Evolutionary conservation across 2,329 filamentous ascomycete genomes (phyloP).

Genomic region (Magnaporthiopsis rhizophila): DNA sequence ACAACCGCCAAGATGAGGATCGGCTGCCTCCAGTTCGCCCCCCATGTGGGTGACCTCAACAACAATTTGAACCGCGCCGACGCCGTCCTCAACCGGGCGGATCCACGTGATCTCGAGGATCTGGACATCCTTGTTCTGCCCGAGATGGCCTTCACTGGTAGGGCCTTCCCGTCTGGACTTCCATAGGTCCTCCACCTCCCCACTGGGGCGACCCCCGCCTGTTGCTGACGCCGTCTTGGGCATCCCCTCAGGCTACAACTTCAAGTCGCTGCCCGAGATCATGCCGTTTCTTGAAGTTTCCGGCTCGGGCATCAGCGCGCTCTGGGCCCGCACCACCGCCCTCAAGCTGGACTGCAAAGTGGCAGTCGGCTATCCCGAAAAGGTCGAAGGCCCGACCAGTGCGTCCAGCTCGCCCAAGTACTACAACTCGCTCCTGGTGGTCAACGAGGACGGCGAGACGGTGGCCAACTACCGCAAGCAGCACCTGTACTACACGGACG

Average conservation of each 20-base stretch:
- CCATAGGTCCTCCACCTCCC: neutral
- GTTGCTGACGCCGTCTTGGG: neutral
- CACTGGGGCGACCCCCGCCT: neutral
- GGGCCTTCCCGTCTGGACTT: constrained; percentile 13
- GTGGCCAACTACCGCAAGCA: constrained; percentile 54
- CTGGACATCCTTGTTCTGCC: constrained; percentile 67
- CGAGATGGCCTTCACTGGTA: constrained; percentile 69
- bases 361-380: constrained; percentile 67
- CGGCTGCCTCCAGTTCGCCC: constrained; percentile 60
- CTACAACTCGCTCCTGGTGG: constrained; percentile 47
- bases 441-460: constrained; percentile 51
- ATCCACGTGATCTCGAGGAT: constrained; percentile 48
- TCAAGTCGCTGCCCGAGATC: constrained; percentile 61
- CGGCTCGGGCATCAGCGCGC: constrained; percentile 55
- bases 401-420: constrained; percentile 26
- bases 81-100: constrained; percentile 45
- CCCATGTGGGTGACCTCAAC: constrained; percentile 60
- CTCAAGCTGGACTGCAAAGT: constrained; percentile 60
- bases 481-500: constrained; percentile 51
- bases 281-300: constrained; percentile 60
- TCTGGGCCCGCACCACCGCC: constrained; percentile 64
- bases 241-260: constrained; percentile 59
- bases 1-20: constrained; percentile 19
- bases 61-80: constrained; percentile 65
- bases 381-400: constrained; percentile 43